phyloP scores from a whole-genome alignment of 352 stramenopile species.

The Elongisporangium undulatum region DNA sequence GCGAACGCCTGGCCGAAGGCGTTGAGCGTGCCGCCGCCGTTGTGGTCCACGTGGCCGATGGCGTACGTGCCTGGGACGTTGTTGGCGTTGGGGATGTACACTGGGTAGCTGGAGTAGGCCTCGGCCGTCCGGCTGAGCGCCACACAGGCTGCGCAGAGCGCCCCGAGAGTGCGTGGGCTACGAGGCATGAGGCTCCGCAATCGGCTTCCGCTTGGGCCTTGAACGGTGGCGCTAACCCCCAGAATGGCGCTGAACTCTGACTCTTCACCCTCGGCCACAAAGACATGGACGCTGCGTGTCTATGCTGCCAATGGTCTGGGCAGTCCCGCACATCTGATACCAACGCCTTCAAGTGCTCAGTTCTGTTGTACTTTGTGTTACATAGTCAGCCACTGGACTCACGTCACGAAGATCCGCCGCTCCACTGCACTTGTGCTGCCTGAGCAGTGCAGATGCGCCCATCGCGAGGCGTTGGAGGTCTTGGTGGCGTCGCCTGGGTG shows the following conservation, averaged over 20 bases:
- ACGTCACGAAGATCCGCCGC: not conserved
- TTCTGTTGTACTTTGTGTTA: not conserved
- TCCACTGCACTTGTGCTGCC: not conserved
- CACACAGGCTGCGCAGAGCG: not conserved
- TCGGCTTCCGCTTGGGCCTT: not conserved
- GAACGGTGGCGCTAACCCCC: not conserved
- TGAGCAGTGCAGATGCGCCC: constrained; percentile 11
- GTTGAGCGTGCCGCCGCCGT: constrained; percentile 13
- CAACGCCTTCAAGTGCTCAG: not conserved
- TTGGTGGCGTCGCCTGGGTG: constrained; percentile 17
- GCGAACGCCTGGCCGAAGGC: constrained; percentile 31
- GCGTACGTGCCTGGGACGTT: constrained; percentile 24
- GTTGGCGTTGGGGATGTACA: constrained; percentile 27
- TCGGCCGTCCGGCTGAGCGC: not conserved
- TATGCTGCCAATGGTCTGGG: not conserved
- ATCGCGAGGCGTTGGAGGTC: constrained; percentile 17
- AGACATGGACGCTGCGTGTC: not conserved
- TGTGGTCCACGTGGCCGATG: constrained; percentile 25
- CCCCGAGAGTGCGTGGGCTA: not conserved
- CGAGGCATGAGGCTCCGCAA: not conserved
- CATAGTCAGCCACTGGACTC: too few relatives aligned
- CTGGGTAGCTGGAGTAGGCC: not conserved
- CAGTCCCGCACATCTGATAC: too few relatives aligned
- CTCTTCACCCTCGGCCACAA: not conserved
- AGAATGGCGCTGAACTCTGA: not conserved